Evolutionary conservation across 805 yeast species (phyloP), one percentile per base, ranked within the genome.

Genomic region (Ascoidea tarda): DNA sequence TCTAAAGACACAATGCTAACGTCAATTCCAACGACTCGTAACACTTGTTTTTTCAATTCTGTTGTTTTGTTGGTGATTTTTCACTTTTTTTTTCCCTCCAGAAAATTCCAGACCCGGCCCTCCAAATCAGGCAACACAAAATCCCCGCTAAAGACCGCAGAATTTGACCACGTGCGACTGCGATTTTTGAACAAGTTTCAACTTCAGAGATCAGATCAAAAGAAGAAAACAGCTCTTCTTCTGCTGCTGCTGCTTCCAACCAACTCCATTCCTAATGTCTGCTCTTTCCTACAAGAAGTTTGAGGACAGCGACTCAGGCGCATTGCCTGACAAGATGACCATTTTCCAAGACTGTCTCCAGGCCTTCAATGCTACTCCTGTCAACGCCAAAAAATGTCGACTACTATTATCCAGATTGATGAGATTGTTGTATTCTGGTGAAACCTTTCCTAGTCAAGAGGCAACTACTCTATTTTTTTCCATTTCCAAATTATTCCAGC

Each of bases 271-370:
- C 51, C 54, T 38, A 49, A 88, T 88, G 96, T 88, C 96, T 49
- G 81, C 95, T 46, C 81, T 74, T 59, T 74, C 85, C 48, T 88
- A 87, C 70, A 89, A 88, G 72, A 86, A 87, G 71, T 79, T 77
- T 69, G 96, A 89, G 63, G 88, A 85, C 65, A 65, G 78, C 53
- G 87, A 77, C 59, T 73, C 84, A 50, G 81, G 83, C 53, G 71
- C 75, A 42, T 67, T 78, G 60, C 95, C 96, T 53, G 98, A 93
- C 70, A 90, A 90, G 70, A 93, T 93, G 98, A 84, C 96, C 8
- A 90, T 93, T 57, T 91, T 85, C 68, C 99, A 93, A 70, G 96
- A 90, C 66, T 90, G 97, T 73, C 73, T 87, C 63, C 86, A 86
- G 59, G 90, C 87, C 55, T 93, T 93, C 77, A 91, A 90, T 71